These are phyloP conservation scores for Epichloe glyceriae DNA, from an alignment of 2,329 filamentous ascomycete genomes.

Conservation along the genomic window DNA sequence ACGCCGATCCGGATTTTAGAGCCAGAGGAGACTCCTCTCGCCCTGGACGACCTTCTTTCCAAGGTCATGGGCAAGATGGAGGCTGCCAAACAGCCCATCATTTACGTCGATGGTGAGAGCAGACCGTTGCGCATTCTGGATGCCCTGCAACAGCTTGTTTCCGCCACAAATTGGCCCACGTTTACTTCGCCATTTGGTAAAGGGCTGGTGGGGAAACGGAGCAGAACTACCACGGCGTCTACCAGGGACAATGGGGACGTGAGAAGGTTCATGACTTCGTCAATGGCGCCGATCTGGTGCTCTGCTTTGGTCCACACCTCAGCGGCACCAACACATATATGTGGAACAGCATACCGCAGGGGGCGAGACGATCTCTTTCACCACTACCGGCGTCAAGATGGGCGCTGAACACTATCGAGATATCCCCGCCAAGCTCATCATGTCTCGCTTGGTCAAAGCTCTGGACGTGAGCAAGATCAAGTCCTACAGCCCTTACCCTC, in stretches of 20 bases:
- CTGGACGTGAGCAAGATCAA: slow-evolving; percentile 13
- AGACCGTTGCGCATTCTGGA: slow-evolving; percentile 26
- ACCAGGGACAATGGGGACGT: slow-evolving; percentile 28
- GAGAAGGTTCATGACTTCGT: slow-evolving; percentile 23
- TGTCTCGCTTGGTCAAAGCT: slow-evolving; percentile 11
- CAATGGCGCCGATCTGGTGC: slow-evolving; percentile 28
- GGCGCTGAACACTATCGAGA: slow-evolving; percentile 19
- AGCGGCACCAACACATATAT: slow-evolving; percentile 32
- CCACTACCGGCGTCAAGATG: slow-evolving; percentile 18
- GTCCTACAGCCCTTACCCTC: slow-evolving; percentile 14
- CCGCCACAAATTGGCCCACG: slow-evolving; percentile 31
- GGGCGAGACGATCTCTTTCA: slow-evolving; percentile 21
- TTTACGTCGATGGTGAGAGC: slow-evolving; percentile 40
- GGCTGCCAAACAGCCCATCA: slow-evolving; percentile 31
- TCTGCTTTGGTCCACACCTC: slow-evolving; percentile 32
- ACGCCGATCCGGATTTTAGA: slow-evolving; percentile 5
- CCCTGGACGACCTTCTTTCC: slow-evolving; percentile 17
- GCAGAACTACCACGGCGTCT: slow-evolving; percentile 36
- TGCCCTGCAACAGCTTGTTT: slow-evolving; percentile 28
- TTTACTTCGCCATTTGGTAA: slow-evolving; percentile 35
- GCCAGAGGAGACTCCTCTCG: not conserved
- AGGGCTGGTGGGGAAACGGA: slow-evolving; percentile 32
- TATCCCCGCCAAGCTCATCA: slow-evolving; percentile 11
- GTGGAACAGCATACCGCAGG: slow-evolving; percentile 23
- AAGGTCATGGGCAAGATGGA: slow-evolving; percentile 29